phyloP scores from a whole-genome alignment of 2,329 filamentous ascomycete genomes.

The Dactylellina parvicollis region DNA sequence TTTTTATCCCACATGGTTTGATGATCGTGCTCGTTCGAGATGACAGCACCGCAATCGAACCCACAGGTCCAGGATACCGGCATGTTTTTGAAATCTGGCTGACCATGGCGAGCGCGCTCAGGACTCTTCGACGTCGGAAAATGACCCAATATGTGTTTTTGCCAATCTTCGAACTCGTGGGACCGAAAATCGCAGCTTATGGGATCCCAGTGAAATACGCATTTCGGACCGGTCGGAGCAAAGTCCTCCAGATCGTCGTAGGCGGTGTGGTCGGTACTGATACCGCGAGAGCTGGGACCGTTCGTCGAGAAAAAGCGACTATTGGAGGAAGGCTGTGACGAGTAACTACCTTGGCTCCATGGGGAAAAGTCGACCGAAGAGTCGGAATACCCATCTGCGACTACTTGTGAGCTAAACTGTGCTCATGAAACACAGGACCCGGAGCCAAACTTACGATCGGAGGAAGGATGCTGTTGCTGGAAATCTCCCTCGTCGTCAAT shows the following conservation, averaged over 20 bases:
- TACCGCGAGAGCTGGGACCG: neutral
- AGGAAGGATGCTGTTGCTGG: neutral
- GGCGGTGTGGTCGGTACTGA: conserved; percentile 18
- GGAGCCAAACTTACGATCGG: neutral
- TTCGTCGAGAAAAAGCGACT: neutral
- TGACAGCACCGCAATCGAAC: conserved; percentile 4
- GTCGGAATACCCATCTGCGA: neutral
- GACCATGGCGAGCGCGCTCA: neutral
- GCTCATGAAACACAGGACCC: neutral
- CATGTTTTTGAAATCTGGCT: conserved; percentile 13
- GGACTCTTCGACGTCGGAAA: neutral
- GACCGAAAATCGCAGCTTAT: neutral
- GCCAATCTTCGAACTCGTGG: conserved; percentile 14
- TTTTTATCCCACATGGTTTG: conserved; percentile 29
- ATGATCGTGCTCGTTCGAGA: conserved; percentile 11
- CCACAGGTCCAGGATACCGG: conserved; percentile 38
- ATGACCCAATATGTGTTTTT: conserved; percentile 21
- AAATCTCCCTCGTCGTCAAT: conserved; percentile 8
- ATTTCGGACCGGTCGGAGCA: conserved; percentile 15
- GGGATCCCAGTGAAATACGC: conserved; percentile 34
- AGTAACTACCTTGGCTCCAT: neutral
- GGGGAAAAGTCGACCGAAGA: neutral
- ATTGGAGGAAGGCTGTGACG: neutral
- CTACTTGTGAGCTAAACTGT: neutral
- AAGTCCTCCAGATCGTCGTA: conserved; percentile 9